These are phyloP conservation scores for Solanum phureja DNA, from an alignment of 257 asterid species.

Conservation along the genomic window DNA sequence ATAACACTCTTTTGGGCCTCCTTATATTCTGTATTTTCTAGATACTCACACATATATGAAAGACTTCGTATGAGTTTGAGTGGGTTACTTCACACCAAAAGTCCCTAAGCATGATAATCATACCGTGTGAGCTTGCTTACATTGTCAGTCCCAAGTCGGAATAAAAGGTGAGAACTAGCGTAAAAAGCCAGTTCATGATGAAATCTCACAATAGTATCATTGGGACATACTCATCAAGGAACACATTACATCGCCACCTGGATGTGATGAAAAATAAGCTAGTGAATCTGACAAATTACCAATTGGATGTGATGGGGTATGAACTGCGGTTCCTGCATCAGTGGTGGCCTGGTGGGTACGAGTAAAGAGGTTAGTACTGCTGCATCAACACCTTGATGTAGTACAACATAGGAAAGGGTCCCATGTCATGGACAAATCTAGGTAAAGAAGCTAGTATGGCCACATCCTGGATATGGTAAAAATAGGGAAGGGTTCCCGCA, in stretches of 20 bases:
- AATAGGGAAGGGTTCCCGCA: background rate
- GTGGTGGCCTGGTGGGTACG: background rate
- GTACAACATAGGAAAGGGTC: background rate
- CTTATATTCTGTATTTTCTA: background rate
- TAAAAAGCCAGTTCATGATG: background rate
- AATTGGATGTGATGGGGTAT: background rate
- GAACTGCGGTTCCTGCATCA: background rate
- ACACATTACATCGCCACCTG: background rate
- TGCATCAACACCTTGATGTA: background rate
- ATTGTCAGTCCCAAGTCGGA: background rate
- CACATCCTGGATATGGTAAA: background rate
- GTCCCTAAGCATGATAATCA: background rate
- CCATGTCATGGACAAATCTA: background rate
- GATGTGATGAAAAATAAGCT: background rate
- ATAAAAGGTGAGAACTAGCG: background rate
- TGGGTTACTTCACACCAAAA: background rate
- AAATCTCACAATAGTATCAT: background rate
- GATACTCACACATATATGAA: background rate
- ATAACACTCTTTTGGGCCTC: background rate
- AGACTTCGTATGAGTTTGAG: background rate
- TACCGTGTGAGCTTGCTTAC: background rate
- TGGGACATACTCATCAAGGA: background rate
- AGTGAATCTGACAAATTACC: background rate
- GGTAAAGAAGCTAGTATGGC: background rate
- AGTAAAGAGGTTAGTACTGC: background rate